Evolutionary conservation across 2,329 filamentous ascomycete genomes (phyloP), one percentile per base, ranked within the genome.

Genomic region (Pseudocercospora cruenta): DNA sequence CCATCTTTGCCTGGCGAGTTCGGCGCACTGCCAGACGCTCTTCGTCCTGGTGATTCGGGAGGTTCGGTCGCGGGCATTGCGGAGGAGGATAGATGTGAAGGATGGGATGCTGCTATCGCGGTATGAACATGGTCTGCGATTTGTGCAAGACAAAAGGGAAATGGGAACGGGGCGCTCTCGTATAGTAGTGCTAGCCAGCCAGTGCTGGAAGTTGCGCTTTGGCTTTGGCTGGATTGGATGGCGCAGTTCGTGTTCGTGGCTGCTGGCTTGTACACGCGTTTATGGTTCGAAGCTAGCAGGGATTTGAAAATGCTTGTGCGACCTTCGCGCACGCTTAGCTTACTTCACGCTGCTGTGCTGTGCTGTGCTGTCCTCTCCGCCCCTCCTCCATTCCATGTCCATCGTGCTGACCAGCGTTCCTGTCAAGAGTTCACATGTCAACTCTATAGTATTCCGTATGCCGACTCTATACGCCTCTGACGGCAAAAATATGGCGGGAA

Each of bases 1-100:
- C 73, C 76, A 74, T 77, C 75, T 68, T 73, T 74, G 43, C 65
- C 63, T 24, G 69, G 69, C 59, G 70, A 70, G 59, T 60, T 67
- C 36, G 70, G 67, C 43, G 67, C 70, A 64, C 69, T 71, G 65
- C 70, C 67, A 26, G 67, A 69, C 47, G 68, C 64, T 61, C 62
- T 62, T 21, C 68, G 68, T 19, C 36, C 62, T 5, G 65, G 67
- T 21, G 67, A 69, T n/a, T 33, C 39, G 58, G 55, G 55, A 58
- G 55, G 47, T 19, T 33, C 59, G 45, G n/a, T 54, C 47, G 43
- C 45, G 45, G 22, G 55, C 55, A 58, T 58, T 9, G 55, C 31
- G 55, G 19, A 22, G 19, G n/a, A 33, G 9, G 31, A 14, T 12
- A 12, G 33, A 12, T 36, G 33, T 14, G 55, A 58, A 24, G 19